These are phyloP conservation scores for Ganoderma boninense DNA, from an alignment of 1,284 basidiomycete species.

Conservation along the genomic window DNA sequence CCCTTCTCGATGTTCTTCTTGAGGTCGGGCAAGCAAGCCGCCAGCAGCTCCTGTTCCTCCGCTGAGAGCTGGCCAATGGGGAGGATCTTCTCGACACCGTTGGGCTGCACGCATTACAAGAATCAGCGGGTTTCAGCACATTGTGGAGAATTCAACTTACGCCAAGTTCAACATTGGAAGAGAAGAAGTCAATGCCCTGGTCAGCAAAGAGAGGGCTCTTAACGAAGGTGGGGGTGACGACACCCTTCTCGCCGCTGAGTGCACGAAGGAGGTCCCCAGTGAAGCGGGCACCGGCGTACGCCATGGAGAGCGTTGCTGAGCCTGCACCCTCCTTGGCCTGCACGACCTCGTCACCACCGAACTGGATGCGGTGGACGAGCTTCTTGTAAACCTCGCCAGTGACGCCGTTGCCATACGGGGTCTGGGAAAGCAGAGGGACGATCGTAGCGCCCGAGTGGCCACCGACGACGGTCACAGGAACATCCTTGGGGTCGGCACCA, in stretches of 20 bases:
- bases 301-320: conserved; percentile 91
- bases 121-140: conserved; percentile 16
- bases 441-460: conserved; percentile 98
- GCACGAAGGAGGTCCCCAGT: conserved; percentile 85
- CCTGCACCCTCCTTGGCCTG: conserved; percentile 92
- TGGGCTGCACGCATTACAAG: conserved; percentile 53
- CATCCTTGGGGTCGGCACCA: conserved; percentile 72
- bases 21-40: conserved; percentile 90
- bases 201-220: conserved; percentile 85
- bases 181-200: conserved; percentile 91
- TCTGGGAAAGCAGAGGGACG: conserved; percentile 93
- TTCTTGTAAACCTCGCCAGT: conserved; percentile 75
- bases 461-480: conserved; percentile 89
- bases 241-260: conserved; percentile 86
- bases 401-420: conserved; percentile 66
- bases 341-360: conserved; percentile 94
- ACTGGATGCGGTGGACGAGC: conserved; percentile 92
- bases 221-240: conserved; percentile 88
- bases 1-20: conserved; percentile 99
- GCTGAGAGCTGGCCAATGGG: conserved; percentile 79
- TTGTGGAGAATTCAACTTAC: conserved; percentile 55
- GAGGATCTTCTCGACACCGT: conserved; percentile 93
- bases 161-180: conserved; percentile 89
- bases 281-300: conserved; percentile 92
- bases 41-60: conserved; percentile 88